Percentiles rank a stretch among this genome's conserved stretches.
phyloP scores from a whole-genome alignment of 2,329 filamentous ascomycete genomes.

The Fusarium sp. region DNA sequence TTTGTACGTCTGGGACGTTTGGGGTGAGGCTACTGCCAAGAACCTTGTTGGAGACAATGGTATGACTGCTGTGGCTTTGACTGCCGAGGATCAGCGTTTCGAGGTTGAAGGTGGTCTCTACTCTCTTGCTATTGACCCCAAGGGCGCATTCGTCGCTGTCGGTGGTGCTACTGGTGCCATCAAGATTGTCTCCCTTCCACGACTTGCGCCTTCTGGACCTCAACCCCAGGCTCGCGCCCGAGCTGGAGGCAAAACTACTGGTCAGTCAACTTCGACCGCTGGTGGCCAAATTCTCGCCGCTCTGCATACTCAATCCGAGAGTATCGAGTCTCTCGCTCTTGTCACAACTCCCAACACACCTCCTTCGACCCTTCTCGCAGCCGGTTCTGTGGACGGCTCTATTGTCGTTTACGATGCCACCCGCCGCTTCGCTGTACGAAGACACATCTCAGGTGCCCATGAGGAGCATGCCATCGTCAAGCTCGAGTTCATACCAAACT shows the following conservation, averaged over 20 bases:
- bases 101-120: constrained; percentile 91
- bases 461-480: constrained; percentile 93
- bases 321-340: constrained; percentile 83
- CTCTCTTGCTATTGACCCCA: constrained; percentile 85
- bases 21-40: constrained; percentile 77
- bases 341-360: constrained; percentile 53
- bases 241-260: constrained; percentile 51
- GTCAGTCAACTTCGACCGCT: constrained; percentile 53
- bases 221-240: constrained; percentile 42
- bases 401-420: constrained; percentile 90
- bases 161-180: constrained; percentile 90
- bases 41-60: constrained; percentile 65
- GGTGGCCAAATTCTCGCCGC: constrained; percentile 79
- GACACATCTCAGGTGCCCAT: constrained; percentile 85
- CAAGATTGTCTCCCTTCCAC: constrained; percentile 85
- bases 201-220: constrained; percentile 56
- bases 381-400: constrained; percentile 78
- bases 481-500: constrained; percentile 81
- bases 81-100: constrained; percentile 87
- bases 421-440: constrained; percentile 86
- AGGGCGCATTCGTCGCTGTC: constrained; percentile 82
- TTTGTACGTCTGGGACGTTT: constrained; percentile 93
- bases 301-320: constrained; percentile 79
- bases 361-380: constrained; percentile 69
- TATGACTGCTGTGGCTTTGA: constrained; percentile 80